Conservation (phyloP, 345 rosid genomes). For the Aegle marmelos region DNA sequence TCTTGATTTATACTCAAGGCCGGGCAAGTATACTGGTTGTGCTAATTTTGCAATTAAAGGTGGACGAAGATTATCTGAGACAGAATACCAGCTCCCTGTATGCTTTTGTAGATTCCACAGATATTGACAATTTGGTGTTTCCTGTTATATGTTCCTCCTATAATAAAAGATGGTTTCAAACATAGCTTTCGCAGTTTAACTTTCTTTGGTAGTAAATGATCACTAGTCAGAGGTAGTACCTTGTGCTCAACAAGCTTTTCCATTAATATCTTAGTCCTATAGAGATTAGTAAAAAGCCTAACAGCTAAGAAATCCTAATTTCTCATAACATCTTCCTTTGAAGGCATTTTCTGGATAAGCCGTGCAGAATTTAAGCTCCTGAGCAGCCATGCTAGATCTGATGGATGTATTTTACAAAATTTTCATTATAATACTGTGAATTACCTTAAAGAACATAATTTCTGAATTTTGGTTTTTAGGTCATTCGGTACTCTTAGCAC, state of each 20-base stretch:
- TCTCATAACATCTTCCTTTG: neutral
- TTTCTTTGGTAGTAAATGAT: neutral
- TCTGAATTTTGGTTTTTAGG: neutral
- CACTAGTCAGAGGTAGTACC: neutral
- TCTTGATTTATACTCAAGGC: conserved; percentile 85
- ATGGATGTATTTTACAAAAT: neutral
- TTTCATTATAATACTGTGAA: neutral
- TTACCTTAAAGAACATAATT: neutral
- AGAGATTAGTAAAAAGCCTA: neutral
- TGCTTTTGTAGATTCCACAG: conserved; percentile 15
- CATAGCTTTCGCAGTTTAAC: neutral
- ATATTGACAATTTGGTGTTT: conserved; percentile 4
- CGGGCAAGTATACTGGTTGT: conserved; percentile 94
- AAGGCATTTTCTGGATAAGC: neutral
- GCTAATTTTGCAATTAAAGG: conserved; percentile 94
- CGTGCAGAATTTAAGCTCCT: neutral
- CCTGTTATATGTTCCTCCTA: neutral
- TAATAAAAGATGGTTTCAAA: neutral
- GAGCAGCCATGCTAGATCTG: neutral
- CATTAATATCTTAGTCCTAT: neutral
- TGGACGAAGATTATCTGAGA: conserved; percentile 72
- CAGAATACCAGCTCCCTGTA: conserved; percentile 96
- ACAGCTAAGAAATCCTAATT: neutral
- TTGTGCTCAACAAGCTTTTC: neutral
- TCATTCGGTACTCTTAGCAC: neutral